These are phyloP conservation scores for Artemisia annua DNA, from an alignment of 129 eudicot genomes.

Conservation along the genomic window DNA sequence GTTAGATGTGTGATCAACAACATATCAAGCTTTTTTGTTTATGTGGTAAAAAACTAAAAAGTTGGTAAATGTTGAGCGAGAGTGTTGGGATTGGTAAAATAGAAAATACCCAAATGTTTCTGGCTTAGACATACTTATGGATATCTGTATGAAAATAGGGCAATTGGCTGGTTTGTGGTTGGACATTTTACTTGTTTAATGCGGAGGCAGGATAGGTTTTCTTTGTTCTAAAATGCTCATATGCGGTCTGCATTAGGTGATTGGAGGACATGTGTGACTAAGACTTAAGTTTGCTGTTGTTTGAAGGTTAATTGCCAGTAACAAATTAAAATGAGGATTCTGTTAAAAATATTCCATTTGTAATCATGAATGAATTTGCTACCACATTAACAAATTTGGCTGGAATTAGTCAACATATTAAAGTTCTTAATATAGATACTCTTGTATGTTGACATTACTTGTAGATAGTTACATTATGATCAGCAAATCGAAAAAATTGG, in stretches of 20 bases:
- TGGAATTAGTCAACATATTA: conserved; percentile 2
- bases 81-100: too few relatives aligned
- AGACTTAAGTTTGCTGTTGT: too few relatives aligned
- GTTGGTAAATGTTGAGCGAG: too few relatives aligned
- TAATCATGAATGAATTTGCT: conserved; percentile 2
- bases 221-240: not conserved
- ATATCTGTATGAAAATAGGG: too few relatives aligned
- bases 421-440: not conserved
- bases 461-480: conserved; percentile 5
- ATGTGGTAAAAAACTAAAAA: too few relatives aligned
- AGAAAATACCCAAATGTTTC: too few relatives aligned
- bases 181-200: too few relatives aligned
- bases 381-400: conserved; percentile 3
- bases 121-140: too few relatives aligned
- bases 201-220: too few relatives aligned
- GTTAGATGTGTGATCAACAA: too few relatives aligned
- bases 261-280: not conserved
- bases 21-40: too few relatives aligned
- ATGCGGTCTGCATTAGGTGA: not conserved
- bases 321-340: conserved; percentile 7
- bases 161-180: too few relatives aligned
- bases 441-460: conserved; percentile 3
- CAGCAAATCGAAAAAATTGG: conserved; percentile 13
- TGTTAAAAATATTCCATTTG: conserved; percentile 5
- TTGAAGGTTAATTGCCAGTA: not conserved